phyloP scores from a whole-genome alignment of 768 basidiomycete genomes.

The Tricholoma furcatifolium region DNA sequence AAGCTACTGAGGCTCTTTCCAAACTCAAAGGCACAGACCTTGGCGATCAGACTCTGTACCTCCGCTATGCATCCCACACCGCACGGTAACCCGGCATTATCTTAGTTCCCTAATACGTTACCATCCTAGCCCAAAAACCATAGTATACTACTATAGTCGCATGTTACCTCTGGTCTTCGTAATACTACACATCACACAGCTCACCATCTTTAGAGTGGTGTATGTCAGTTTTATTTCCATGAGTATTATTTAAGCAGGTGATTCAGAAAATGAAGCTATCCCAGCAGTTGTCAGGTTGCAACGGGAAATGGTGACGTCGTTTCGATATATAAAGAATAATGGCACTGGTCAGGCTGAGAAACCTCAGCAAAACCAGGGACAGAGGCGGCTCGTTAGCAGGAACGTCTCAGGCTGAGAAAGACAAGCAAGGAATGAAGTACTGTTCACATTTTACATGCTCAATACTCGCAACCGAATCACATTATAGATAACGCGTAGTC shows the following conservation, averaged over 20 bases:
- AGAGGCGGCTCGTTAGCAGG: neutral
- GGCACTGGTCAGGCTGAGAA: too few relatives aligned
- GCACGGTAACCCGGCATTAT: neutral
- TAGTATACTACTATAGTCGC: constrained; percentile 1
- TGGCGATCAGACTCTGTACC: constrained; percentile 33
- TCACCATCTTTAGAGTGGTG: neutral
- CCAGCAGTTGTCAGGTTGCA: too few relatives aligned
- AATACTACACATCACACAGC: neutral
- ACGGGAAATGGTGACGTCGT: too few relatives aligned
- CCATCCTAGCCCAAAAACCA: constrained; percentile 1
- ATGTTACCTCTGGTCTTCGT: constrained; percentile 6
- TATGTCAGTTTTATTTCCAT: too few relatives aligned
- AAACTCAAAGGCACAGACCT: constrained; percentile 35
- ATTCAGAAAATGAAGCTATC: too few relatives aligned
- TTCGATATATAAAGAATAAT: too few relatives aligned
- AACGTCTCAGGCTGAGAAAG: constrained; percentile 26
- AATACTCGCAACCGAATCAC: too few relatives aligned
- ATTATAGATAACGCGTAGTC: too few relatives aligned
- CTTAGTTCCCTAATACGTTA: too few relatives aligned
- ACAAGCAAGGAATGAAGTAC: constrained; percentile 26
- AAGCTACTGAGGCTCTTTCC: constrained; percentile 47
- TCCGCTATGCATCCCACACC: constrained; percentile 43
- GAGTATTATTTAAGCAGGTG: too few relatives aligned
- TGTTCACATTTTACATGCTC: too few relatives aligned
- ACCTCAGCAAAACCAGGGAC: neutral